A percentile compares a stretch with the other conserved stretches of the same genome.
phyloP scores from a whole-genome alignment of 2,329 filamentous ascomycete genomes.

The Metarhizium album region DNA sequence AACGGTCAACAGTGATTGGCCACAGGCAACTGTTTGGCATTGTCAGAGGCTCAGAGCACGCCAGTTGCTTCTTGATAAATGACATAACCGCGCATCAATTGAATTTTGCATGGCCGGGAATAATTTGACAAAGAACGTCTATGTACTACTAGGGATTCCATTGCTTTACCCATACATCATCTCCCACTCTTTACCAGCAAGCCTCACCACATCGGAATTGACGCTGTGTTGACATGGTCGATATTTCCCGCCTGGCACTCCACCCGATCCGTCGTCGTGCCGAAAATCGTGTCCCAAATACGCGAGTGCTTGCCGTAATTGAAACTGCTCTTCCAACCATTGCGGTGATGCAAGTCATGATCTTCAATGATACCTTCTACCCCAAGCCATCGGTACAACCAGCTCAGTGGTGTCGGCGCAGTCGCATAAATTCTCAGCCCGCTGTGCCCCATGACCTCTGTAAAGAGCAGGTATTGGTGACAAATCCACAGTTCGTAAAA shows the following conservation, averaged over 20 bases:
- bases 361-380: constrained; percentile 31
- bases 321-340: constrained; percentile 25
- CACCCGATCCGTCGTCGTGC: constrained; percentile 24
- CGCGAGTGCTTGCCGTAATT: constrained; percentile 29
- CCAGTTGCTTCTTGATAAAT: too few species aligned
- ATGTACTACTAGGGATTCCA: too few species aligned
- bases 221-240: constrained; percentile 1
- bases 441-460: constrained; percentile 27
- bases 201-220: constrained; percentile 1
- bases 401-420: constrained; percentile 22
- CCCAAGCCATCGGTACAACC: constrained; percentile 21
- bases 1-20: too few species aligned
- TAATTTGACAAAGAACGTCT: too few species aligned
- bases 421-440: constrained; percentile 26
- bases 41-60: too few species aligned
- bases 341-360: constrained; percentile 29
- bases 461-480: constrained; percentile 30
- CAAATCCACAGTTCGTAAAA: constrained; percentile 38
- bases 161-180: too few species aligned
- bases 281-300: constrained; percentile 25
- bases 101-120: too few species aligned
- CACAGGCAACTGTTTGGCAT: too few species aligned
- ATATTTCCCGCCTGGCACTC: constrained; percentile 22
- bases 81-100: too few species aligned
- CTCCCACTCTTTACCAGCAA: too few species aligned